A percentile compares a stretch with the other conserved stretches of the same genome.
Evolutionary conservation across 2,329 filamentous ascomycete genomes (phyloP).

Genomic region (Fusarium sp.): DNA sequence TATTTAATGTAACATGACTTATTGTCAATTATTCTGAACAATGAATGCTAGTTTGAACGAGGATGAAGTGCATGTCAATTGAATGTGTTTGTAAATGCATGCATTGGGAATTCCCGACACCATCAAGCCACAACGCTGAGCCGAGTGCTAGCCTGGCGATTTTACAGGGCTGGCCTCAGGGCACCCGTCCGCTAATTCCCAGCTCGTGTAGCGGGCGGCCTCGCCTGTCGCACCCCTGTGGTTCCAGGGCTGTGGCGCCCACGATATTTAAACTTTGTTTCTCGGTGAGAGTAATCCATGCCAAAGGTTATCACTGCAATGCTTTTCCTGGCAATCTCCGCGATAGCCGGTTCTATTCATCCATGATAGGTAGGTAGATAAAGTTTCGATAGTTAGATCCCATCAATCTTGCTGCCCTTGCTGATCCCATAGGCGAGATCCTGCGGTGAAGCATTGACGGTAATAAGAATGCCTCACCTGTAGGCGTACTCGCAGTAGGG

Average conservation of each 20-base stretch:
- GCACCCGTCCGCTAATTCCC: not conserved
- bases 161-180: not conserved
- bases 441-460: fast-evolving
- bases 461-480: not conserved
- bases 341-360: not conserved
- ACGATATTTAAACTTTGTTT: not conserved
- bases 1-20: constrained; percentile 30
- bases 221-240: not conserved
- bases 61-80: not conserved
- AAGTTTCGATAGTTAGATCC: not conserved
- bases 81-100: not conserved
- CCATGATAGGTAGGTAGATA: not conserved
- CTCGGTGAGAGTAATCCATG: not conserved
- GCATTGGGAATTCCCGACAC: not conserved
- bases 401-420: fast-evolving
- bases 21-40: constrained; percentile 13
- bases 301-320: not conserved
- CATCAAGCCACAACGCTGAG: not conserved
- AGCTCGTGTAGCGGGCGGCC: not conserved
- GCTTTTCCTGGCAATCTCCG: not conserved
- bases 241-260: no score
- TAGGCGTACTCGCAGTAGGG: not conserved
- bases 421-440: not conserved
- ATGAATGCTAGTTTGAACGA: not conserved
- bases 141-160: not conserved